Evolutionary conservation across 345 rosid species (phyloP).

Genomic region (Bruguiera gymnorhiza): DNA sequence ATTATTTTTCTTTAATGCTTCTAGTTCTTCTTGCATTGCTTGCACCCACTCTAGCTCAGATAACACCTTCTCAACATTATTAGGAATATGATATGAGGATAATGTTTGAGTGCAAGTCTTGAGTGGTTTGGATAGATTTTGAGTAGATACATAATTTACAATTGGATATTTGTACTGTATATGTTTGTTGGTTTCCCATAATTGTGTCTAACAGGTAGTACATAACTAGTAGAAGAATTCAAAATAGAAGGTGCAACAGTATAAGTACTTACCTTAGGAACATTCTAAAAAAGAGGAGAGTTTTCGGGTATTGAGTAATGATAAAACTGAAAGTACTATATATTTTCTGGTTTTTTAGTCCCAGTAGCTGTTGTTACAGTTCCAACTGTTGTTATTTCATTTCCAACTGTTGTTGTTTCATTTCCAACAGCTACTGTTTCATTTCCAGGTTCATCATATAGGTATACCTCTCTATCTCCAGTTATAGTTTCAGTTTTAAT

Average conservation of each 20-base stretch:
- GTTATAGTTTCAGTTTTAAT: neutral
- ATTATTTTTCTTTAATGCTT: too few species aligned
- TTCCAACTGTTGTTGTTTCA: neutral
- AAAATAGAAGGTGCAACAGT: neutral
- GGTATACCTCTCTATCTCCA: neutral
- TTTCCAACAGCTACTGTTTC: neutral
- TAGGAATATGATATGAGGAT: neutral
- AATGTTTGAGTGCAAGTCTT: neutral
- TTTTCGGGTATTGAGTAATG: neutral
- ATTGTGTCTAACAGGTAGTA: neutral
- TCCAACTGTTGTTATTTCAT: neutral
- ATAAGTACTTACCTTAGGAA: neutral
- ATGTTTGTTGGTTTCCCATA: neutral
- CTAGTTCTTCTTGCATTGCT: neutral
- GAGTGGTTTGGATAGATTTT: neutral
- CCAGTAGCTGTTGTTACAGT: neutral
- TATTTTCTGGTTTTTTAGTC: neutral
- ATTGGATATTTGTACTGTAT: neutral
- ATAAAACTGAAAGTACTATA: neutral
- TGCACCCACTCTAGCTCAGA: neutral
- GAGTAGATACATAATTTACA: slow-evolving; percentile 7
- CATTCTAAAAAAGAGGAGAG: neutral
- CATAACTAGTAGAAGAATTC: neutral
- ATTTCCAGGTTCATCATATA: neutral
- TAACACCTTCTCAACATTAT: neutral